Base-by-base conservation (phyloP, 2,329 filamentous ascomycete species). In the Incumbomyces lentus region DNA sequence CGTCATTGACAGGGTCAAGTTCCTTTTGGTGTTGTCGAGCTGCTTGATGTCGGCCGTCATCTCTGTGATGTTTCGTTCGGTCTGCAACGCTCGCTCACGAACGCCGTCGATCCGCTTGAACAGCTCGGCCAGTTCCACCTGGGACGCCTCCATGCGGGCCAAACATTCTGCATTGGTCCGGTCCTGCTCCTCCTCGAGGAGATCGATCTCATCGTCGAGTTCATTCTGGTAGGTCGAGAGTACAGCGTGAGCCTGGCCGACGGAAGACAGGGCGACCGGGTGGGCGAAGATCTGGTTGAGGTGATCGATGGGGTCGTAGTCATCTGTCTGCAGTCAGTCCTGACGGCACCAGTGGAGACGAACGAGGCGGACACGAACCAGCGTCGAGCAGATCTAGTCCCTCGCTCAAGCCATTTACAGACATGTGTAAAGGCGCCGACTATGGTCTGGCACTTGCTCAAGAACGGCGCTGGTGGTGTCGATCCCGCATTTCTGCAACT, bases 1-100 rank as follows among this genome's bases (percentile, higher is more conserved):
- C 36, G 92, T 98, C 92, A 98, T 98, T 55, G 88, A 95, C 45
- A 94, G 75, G 8, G 92, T 95, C 51, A 98, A 74, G 66, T 98
- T 98, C 65, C 84, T 84, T 72, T 98, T 98, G 32, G 92, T 95
- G 64, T 85, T 86, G 67, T 98, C 92, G 54, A 98, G 75, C 55
- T 90, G 82, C 71, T 98, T 98, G 64, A 98, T 98, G 61, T 98
- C 92, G 49, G 92, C 88, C 51, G 92, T 98, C 92, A 98, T 98
- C 56, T 88, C 88, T 39, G 90, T 95, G 62, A 98, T 98, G 55
- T 89, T 84, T 63, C 88, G 83, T 67, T 98, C 92, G 16, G 92
- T 96, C 71, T 89, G 81, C 58, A 93, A 78, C 32, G 92, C 92
- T 44, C 90, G 81, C 58, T 83, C 82, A 46, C 89, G 85, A 46